phyloP scores from a whole-genome alignment of 176 grass and related monocot species.

The Cenchrus purpureus region DNA sequence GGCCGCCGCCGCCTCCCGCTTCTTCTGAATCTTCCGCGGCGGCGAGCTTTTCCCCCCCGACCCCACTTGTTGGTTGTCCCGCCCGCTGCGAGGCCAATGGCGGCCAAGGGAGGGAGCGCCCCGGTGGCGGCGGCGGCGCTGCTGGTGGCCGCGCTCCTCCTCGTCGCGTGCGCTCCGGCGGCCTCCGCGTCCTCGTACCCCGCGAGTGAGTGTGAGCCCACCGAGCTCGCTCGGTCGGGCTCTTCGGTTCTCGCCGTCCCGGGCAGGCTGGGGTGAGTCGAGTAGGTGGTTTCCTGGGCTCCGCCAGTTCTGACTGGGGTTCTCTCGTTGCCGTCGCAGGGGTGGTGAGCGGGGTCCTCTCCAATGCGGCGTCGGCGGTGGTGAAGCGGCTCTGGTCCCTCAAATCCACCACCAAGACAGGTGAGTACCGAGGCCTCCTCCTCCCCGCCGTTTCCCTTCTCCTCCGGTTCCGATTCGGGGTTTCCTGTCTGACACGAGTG shows the following conservation, averaged over 20 bases:
- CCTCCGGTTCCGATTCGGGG: constrained; percentile 19
- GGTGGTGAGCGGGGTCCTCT: constrained; percentile 72
- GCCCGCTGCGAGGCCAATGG: constrained; percentile 25
- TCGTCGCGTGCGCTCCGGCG: constrained; percentile 27
- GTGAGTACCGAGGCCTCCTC: constrained; percentile 32
- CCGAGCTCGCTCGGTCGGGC: not conserved
- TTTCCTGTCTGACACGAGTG: constrained; percentile 25
- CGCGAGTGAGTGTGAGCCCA: constrained; percentile 31
- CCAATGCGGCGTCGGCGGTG: constrained; percentile 65
- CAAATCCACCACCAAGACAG: constrained; percentile 71
- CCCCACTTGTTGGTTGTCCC: not conserved
- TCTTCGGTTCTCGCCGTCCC: not conserved
- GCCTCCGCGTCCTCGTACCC: constrained; percentile 61
- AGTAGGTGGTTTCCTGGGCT: not conserved
- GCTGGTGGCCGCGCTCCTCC: constrained; percentile 49
- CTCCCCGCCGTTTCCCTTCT: not conserved
- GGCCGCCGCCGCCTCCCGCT: constrained; percentile 32
- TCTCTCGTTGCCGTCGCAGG: constrained; percentile 50
- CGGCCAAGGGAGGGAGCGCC: constrained; percentile 22
- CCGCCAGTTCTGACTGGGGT: constrained; percentile 1
- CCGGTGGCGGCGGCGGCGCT: constrained; percentile 21
- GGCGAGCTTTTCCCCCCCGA: not conserved
- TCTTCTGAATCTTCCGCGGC: constrained; percentile 32
- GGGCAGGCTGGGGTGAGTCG: not conserved
- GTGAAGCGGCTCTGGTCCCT: constrained; percentile 81